A percentile compares a stretch with the other conserved stretches of the same genome.
Conservation (phyloP, 129 eudicot genomes). For the Oenanthe sinensis region DNA sequence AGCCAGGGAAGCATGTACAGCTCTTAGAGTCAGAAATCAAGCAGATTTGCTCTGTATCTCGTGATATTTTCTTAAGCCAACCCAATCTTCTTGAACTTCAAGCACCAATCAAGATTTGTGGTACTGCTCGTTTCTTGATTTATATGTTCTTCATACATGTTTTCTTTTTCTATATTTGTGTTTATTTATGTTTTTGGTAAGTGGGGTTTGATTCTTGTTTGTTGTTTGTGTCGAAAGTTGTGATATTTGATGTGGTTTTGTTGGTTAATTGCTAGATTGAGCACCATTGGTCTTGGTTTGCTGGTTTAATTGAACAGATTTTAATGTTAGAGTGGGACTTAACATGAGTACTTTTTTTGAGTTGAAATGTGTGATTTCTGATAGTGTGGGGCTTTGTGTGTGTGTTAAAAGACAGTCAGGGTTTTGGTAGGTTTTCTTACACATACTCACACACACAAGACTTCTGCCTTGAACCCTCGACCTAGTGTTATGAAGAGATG, state of each 20-base stretch:
- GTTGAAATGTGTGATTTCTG: background rate
- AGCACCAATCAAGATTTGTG: conserved; percentile 96
- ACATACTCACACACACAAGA: background rate
- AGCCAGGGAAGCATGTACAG: conserved; percentile 77
- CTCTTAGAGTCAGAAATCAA: conserved; percentile 81
- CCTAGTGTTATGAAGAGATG: background rate
- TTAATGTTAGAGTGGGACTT: too few species aligned
- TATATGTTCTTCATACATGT: background rate
- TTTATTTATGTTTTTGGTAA: background rate
- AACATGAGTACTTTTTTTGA: too few species aligned
- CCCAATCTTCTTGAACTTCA: conserved; percentile 93
- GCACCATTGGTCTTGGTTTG: background rate
- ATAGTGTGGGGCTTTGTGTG: background rate
- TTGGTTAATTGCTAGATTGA: background rate
- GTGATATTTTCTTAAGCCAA: conserved; percentile 64
- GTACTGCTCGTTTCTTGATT: conserved; percentile 23
- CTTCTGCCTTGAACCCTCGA: background rate
- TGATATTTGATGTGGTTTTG: background rate
- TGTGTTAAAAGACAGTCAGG: background rate
- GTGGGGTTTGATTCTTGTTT: background rate
- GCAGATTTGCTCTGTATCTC: conserved; percentile 73
- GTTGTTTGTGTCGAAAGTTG: background rate
- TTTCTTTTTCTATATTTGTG: background rate
- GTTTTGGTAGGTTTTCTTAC: background rate
- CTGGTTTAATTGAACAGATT: too few species aligned